Percentiles rank a stretch among this genome's conserved stretches.
Conservation (phyloP, 345 rosid genomes). For the Bruguiera gymnorhiza region DNA sequence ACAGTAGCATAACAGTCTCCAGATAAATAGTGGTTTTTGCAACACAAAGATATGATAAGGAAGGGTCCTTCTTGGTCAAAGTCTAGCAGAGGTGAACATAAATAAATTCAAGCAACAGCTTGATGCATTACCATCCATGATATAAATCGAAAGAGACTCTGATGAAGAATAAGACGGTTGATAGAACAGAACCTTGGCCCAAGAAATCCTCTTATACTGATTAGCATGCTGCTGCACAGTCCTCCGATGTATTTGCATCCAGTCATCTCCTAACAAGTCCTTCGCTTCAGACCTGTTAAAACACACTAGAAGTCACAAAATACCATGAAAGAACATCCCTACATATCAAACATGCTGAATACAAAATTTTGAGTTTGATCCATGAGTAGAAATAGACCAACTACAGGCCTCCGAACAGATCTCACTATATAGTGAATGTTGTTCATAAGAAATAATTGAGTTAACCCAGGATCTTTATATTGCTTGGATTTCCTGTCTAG, state of each 20-base stretch:
- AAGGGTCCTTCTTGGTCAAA: not conserved
- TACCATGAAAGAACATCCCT: not conserved
- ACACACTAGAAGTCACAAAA: conserved; percentile 1
- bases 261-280: conserved; percentile 93
- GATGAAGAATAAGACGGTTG: not conserved
- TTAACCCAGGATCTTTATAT: conserved; percentile 85
- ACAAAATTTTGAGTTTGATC: conserved; percentile 5
- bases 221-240: conserved; percentile 97
- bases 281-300: conserved; percentile 87
- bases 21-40: too few relatives aligned
- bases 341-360: conserved; percentile 3
- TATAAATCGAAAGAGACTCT: not conserved
- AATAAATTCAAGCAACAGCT: not conserved
- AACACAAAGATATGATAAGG: too few relatives aligned
- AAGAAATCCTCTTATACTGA: conserved; percentile 92
- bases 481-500: conserved; percentile 95
- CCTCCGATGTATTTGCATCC: conserved; percentile 97
- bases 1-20: too few relatives aligned
- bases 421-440: conserved; percentile 95
- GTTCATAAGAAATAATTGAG: conserved; percentile 95
- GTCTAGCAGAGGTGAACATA: not conserved
- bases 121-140: not conserved
- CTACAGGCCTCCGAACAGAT: conserved; percentile 78
- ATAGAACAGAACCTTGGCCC: conserved; percentile 72
- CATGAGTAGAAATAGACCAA: too few relatives aligned